phyloP scores from a whole-genome alignment of 2,329 filamentous ascomycete genomes.

The Diaporthe aspalathi region DNA sequence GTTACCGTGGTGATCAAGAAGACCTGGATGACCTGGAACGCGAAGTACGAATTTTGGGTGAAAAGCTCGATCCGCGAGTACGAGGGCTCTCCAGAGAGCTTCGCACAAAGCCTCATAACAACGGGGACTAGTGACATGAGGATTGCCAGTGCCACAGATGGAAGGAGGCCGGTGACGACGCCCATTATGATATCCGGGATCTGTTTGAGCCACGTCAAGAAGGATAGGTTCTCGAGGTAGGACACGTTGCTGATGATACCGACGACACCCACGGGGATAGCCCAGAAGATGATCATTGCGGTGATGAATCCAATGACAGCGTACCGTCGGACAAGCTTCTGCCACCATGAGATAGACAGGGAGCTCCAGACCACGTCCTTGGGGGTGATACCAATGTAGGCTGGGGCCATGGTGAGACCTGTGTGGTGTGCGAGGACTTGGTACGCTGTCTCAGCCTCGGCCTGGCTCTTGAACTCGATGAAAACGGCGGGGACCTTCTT shows the following conservation, averaged over 20 bases:
- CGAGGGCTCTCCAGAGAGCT: conserved; percentile 82
- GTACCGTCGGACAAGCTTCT: conserved; percentile 79
- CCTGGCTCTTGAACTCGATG: conserved; percentile 86
- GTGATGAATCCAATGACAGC: conserved; percentile 77
- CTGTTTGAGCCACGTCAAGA: conserved; percentile 76
- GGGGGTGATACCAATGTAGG: conserved; percentile 85
- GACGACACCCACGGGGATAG: conserved; percentile 79
- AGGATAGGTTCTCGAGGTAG: conserved; percentile 69
- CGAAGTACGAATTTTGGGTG: conserved; percentile 91
- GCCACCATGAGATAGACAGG: conserved; percentile 87
- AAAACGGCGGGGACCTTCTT: conserved; percentile 83
- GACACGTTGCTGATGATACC: conserved; percentile 88
- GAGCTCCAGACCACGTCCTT: conserved; percentile 90
- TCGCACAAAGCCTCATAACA: conserved; percentile 85
- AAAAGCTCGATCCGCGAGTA: conserved; percentile 84
- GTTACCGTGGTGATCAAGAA: conserved; percentile 89
- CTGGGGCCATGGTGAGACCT: conserved; percentile 85
- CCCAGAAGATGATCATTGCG: conserved; percentile 89
- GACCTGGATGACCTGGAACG: conserved; percentile 90
- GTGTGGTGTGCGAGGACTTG: conserved; percentile 90
- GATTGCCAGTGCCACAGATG: conserved; percentile 80
- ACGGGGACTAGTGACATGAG: conserved; percentile 89
- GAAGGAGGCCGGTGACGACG: conserved; percentile 86
- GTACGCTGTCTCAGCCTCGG: conserved; percentile 86
- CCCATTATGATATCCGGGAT: conserved; percentile 80